Percentiles rank a stretch among this genome's conserved stretches.
phyloP scores from a whole-genome alignment of 768 basidiomycete genomes.

The Pleurotus salmoneostramineus region DNA sequence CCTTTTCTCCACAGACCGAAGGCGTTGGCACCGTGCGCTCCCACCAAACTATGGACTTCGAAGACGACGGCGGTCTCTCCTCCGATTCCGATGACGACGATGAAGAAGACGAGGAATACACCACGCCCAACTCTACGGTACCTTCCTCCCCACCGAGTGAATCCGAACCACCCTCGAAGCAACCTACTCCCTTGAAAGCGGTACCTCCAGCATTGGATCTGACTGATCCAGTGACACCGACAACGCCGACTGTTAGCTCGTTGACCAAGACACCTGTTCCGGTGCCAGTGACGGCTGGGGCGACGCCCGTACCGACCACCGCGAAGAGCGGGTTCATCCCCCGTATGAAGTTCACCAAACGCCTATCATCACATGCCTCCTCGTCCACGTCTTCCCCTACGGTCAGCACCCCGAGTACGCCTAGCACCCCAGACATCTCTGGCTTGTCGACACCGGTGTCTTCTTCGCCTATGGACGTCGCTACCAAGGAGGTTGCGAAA shows the following conservation, averaged over 20 bases:
- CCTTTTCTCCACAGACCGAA: constrained; percentile 53
- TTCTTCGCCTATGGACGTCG: not conserved
- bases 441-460: not conserved
- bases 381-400: not conserved
- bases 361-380: not conserved
- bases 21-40: constrained; percentile 83
- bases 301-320: not conserved
- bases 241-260: not conserved
- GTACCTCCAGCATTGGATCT: constrained; percentile 3
- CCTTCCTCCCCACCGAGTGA: not conserved
- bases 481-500: not conserved
- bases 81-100: constrained; percentile 32
- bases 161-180: not conserved
- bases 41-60: constrained; percentile 42
- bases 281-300: not conserved
- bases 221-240: not conserved
- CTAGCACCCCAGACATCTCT: not conserved
- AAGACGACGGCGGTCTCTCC: constrained; percentile 79
- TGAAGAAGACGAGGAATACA: constrained; percentile 25
- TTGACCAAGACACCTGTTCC: constrained; percentile 8
- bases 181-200: not conserved
- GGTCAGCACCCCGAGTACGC: not conserved
- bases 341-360: constrained; percentile 7
- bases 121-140: constrained; percentile 15
- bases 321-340: constrained; percentile 4